Evolutionary conservation across 1,284 basidiomycete genomes (phyloP), one percentile per base, ranked within the genome.

Genomic region (Melanopsichium pennsylvanicum): DNA sequence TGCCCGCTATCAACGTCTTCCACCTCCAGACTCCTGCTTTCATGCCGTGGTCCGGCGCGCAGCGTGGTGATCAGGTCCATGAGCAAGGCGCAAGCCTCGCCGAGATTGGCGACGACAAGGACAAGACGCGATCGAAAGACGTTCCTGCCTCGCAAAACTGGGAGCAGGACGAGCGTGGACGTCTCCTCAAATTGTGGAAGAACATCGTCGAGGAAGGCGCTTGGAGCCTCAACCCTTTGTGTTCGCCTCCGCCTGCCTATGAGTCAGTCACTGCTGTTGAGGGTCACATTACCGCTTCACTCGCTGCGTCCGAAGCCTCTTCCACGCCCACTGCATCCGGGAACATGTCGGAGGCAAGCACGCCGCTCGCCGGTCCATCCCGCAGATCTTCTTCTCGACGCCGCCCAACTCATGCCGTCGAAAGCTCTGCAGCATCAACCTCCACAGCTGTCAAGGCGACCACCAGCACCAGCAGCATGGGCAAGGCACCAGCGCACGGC

Each of bases 141-240:
- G 42, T 31, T 5, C 32, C 54, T 8, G 40, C 34, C n/a, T 19
- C 51, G n/a, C 55, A 59, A 23, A 50, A 36, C 22, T 72, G 70
- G 70, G 60, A 64, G 34, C 52, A 56, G 3, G 58, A 71, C 19
- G 73, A 75, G 35, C 51, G 58, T 9, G 51, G 58, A 13, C 54
- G 68, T 9, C 41, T 74, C 22, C 42, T 66, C 39, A 60, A 56
- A 0, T 39, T 76, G 43, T 75, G 72, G 70, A 55, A 70, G 31
- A 72, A 62, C 49, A 63, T 76, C 22, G 60, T 76, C 26, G 74
- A 76, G 44, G 74, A 76, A 35, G 68, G 63, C 12, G 70, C 72
- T 8, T 57, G 63, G 48, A 54, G 67, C 39, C 52, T 74, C 43
- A 74, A 74, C 43, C 63, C 71, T 13, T 49, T 74, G 11, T 71